Evolutionary conservation across 208 protist species (phyloP), one percentile per base, ranked within the genome.

Genomic region (Blastocrithidia nonstop): DNA sequence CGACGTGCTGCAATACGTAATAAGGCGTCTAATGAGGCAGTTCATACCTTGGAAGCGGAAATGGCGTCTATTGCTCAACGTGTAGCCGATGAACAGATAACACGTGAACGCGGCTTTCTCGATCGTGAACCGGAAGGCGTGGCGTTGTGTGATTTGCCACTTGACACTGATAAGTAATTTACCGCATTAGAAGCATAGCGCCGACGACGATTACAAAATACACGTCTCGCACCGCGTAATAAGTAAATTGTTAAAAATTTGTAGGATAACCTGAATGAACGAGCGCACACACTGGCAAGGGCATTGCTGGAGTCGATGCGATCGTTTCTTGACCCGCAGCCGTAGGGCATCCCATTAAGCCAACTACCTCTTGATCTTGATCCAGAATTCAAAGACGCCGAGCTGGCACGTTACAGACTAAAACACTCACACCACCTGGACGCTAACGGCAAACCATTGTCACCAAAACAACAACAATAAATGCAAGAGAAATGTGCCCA

Each of bases 141-240:
- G 71, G 41, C 51, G 13, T 5, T 88, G 20, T 31, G 54, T 9
- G 77, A 92, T 39, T 9, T 92, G 9, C 75, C 67, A 8, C 71
- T 92, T 17, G 82, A 92, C 57, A 40, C 41, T 11, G 77, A 92
- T 64, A 63, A 66, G 35, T 64, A 73, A 46, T 92, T 88, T 50
- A 24, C 37, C 20, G 68, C 73, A 4, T 54, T 92, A n/a, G 78
- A 92, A 57, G 63, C 55, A 8, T 77, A 92, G 50, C 64, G 68
- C 23, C 55, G 73, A 17, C 62, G 59, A 16, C 63, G 61, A 32
- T 15, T 41, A 17, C 83, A 71, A 50, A 71, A 85, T 61, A 66
- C 65, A 11, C 70, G 64, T 19, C 42, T 54, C 8, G 57, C 65
- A 26, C 82, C 70, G 47, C 61, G 66, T 11, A 82, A 89, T 58